Evolutionary conservation across 2,329 filamentous ascomycete species (phyloP).

Genomic region (Colletotrichum neosansevieriae): DNA sequence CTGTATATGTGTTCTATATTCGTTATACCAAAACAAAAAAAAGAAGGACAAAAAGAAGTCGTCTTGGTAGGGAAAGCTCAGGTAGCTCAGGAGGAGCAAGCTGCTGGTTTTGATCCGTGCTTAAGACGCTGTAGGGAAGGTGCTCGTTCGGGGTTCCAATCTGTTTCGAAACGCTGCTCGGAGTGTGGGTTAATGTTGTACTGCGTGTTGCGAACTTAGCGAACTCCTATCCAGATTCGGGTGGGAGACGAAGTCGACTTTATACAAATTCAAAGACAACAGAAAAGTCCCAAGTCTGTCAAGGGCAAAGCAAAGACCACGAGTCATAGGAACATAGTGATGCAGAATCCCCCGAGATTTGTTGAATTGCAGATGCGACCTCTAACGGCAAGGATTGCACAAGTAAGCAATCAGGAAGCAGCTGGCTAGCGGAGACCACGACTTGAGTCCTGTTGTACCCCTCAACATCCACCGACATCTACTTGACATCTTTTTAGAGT

Average conservation of each 20-base stretch:
- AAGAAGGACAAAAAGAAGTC: rapidly evolving
- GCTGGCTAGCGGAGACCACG: background rate
- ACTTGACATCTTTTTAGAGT: too few species aligned
- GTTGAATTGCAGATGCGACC: slow-evolving; percentile 1
- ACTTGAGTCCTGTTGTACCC: background rate
- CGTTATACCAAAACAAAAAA: too few species aligned
- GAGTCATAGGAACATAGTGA: background rate
- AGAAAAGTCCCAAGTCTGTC: too few species aligned
- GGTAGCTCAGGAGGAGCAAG: background rate
- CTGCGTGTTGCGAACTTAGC: background rate
- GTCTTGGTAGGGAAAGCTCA: background rate
- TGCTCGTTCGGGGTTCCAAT: slow-evolving; percentile 22
- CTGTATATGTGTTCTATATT: background rate
- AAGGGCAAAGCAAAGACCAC: background rate
- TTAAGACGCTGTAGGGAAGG: slow-evolving; percentile 9
- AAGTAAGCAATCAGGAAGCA: background rate
- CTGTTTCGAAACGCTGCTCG: slow-evolving; percentile 26
- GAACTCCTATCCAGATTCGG: slow-evolving; percentile 5
- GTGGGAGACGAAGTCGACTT: background rate
- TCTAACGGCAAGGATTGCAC: background rate
- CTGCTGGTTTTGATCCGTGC: background rate
- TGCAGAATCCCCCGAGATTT: background rate
- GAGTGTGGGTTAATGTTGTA: slow-evolving; percentile 1
- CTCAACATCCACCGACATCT: too few species aligned
- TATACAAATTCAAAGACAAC: background rate